A percentile compares a stretch with the other conserved stretches of the same genome.
Evolutionary conservation across 2,329 filamentous ascomycete species (phyloP).

Genomic region (Penicillium thymicola): DNA sequence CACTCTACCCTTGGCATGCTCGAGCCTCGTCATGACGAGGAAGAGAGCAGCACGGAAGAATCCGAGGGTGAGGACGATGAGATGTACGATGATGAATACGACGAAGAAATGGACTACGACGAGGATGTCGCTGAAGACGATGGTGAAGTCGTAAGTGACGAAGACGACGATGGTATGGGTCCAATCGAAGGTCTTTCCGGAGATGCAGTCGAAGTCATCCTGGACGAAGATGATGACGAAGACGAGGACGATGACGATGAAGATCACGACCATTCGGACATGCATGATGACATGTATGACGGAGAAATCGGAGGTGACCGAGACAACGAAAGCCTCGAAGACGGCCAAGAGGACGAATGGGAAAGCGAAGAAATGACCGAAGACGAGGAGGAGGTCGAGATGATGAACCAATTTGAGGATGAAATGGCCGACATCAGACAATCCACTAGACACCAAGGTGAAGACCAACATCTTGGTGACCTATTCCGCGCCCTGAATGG

Average conservation of each 20-base stretch:
- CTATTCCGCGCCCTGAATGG: slow-evolving; percentile 45
- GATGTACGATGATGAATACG: slow-evolving; percentile 89
- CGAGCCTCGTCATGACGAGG: slow-evolving; percentile 75
- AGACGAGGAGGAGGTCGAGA: slow-evolving; percentile 45
- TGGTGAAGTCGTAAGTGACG: slow-evolving; percentile 84
- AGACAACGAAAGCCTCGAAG: slow-evolving; percentile 49
- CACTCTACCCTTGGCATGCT: slow-evolving; percentile 95
- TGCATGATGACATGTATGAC: slow-evolving; percentile 52
- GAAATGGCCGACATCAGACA: slow-evolving; percentile 42
- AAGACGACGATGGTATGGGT: slow-evolving; percentile 81
- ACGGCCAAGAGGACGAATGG: slow-evolving; percentile 50
- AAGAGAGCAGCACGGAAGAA: slow-evolving; percentile 72
- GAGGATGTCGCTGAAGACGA: slow-evolving; percentile 76
- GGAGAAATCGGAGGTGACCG: slow-evolving; percentile 56
- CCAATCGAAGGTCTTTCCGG: slow-evolving; percentile 62
- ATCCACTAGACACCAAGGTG: slow-evolving; percentile 38
- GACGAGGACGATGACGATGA: slow-evolving; percentile 62
- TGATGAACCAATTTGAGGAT: slow-evolving; percentile 45
- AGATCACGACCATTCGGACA: slow-evolving; percentile 60
- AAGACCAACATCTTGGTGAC: slow-evolving; percentile 45
- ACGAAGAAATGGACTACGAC: slow-evolving; percentile 88
- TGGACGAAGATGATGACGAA: slow-evolving; percentile 67
- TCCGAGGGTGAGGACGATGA: slow-evolving; percentile 74
- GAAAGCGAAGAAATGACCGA: slow-evolving; percentile 49
- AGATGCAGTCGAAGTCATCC: slow-evolving; percentile 77